Base-by-base conservation (phyloP, 495 filamentous ascomycete species). In the Aspergillus avenaceus region DNA sequence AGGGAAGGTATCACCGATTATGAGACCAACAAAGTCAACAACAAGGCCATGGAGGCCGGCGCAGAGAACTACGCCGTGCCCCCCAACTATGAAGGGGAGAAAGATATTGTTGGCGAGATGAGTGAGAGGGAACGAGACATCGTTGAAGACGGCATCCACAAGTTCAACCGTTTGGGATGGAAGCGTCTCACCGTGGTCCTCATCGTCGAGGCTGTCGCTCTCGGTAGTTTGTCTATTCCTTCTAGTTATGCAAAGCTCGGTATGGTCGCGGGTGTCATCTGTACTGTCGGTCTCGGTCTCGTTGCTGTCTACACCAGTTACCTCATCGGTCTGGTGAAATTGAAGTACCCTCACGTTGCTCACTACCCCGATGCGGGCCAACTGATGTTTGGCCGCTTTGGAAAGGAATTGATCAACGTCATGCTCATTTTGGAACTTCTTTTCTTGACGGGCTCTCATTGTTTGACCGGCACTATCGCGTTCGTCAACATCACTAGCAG, bases 231-330 rank as follows among this genome's bases (percentile, higher is more conserved):
- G 56, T 78, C 76, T 32, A 70, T 85, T 32, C 82, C 82, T 1
- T 61, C 63, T 11, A 75, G 75, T 23, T 83, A 84, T 46, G 80
- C 82, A 4, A 72, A 73, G 8, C 64, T 85, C 4, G 82, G 82
- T n/a, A 83, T 85, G 79, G 76, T 85, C 13, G 53, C 66, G 12
- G 66, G 66, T 28, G 62, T 75, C 29, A 71, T 86, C 47, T 66
- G 79, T 41, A 75, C 78, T 8, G 53, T 85, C 28, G 61, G 67
- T 26, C 52, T 86, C 13, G 86, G 85, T 13, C 49, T 86, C 13
- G 50, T 86, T 19, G 82, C 85, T 45, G 81, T 83, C 49, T 90
- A 88, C 64, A 85, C 83, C 37, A 82, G 82, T 58, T 84, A 83
- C 49, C 73, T 87, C 26, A 72, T 89, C 51, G 85, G 82, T 25